Conservation (phyloP, 306 rosid genomes). For the Vigna radiata region DNA sequence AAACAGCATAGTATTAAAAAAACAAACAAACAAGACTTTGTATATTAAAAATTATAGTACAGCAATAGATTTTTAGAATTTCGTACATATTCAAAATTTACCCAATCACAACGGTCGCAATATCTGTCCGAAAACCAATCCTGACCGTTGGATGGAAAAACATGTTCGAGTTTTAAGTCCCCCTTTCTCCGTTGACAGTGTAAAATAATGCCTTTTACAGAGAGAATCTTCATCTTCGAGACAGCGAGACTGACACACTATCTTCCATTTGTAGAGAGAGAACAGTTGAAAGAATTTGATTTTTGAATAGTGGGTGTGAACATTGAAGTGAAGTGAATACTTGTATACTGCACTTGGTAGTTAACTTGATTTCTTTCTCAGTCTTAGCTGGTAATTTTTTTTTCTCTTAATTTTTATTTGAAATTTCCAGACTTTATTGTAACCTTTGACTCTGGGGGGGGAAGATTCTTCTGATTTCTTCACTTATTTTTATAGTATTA, state of each 20-base stretch:
- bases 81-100: slow-evolving; percentile 47
- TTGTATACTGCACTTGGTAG: slow-evolving; percentile 26
- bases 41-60: background rate
- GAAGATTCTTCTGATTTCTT: slow-evolving; percentile 42
- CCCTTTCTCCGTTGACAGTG: slow-evolving; percentile 31
- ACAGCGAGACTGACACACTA: slow-evolving; percentile 54
- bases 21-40: no score
- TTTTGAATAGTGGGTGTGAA: slow-evolving; percentile 54
- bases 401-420: background rate
- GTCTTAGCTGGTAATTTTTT: background rate
- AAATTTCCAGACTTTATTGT: slow-evolving; percentile 29
- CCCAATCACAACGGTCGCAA: slow-evolving; percentile 57
- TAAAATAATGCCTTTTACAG: slow-evolving; percentile 43
- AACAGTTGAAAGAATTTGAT: slow-evolving; percentile 48
- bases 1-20: no score
- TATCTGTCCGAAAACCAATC: slow-evolving; percentile 32
- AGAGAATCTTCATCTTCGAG: slow-evolving; percentile 54
- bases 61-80: slow-evolving; percentile 1
- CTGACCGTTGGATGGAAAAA: slow-evolving; percentile 49
- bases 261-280: slow-evolving; percentile 44
- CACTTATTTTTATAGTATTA: background rate
- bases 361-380: slow-evolving; percentile 32
- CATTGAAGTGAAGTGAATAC: slow-evolving; percentile 25
- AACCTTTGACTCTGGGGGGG: slow-evolving; percentile 10
- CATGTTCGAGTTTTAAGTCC: slow-evolving; percentile 49